phyloP scores from a whole-genome alignment of 495 filamentous ascomycete genomes.

The Penicillium steckii region DNA sequence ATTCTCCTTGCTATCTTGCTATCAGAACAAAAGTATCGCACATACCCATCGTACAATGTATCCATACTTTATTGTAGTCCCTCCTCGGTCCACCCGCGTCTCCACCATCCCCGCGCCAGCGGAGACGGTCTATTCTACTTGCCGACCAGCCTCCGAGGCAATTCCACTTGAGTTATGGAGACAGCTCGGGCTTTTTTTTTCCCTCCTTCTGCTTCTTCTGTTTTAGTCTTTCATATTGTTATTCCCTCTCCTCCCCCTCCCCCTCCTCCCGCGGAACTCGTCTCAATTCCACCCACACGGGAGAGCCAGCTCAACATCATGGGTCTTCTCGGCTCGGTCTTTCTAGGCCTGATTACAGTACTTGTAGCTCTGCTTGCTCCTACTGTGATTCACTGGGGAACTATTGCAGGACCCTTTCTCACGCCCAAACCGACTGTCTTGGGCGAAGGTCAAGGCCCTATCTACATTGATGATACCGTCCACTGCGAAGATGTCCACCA shows the following conservation, averaged over 20 bases:
- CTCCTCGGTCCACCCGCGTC: neutral
- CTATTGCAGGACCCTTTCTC: slow-evolving; percentile 30
- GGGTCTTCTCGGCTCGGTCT: slow-evolving; percentile 17
- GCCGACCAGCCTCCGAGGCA: neutral
- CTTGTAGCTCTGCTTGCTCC: slow-evolving; percentile 33
- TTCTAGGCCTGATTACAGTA: slow-evolving; percentile 34
- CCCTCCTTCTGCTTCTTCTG: no score
- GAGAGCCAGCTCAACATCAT: slow-evolving; percentile 13
- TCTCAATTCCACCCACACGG: neutral
- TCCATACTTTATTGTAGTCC: neutral
- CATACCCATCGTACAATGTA: no score
- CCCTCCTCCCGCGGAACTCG: neutral
- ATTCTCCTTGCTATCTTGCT: no score
- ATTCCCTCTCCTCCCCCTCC: slow-evolving; percentile 3
- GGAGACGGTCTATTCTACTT: neutral
- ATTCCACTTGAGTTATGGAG: slow-evolving; percentile 1
- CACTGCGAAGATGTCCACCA: slow-evolving; percentile 63
- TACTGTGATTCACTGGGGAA: slow-evolving; percentile 27
- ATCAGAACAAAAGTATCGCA: no score
- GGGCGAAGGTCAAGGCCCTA: slow-evolving; percentile 33
- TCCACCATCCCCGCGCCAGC: neutral
- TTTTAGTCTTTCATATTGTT: no score
- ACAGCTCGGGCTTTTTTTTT: neutral
- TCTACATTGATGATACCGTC: slow-evolving; percentile 50
- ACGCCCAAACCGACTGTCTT: slow-evolving; percentile 26